Conservation (phyloP, 345 rosid species). For the Pugionium cornutum region DNA sequence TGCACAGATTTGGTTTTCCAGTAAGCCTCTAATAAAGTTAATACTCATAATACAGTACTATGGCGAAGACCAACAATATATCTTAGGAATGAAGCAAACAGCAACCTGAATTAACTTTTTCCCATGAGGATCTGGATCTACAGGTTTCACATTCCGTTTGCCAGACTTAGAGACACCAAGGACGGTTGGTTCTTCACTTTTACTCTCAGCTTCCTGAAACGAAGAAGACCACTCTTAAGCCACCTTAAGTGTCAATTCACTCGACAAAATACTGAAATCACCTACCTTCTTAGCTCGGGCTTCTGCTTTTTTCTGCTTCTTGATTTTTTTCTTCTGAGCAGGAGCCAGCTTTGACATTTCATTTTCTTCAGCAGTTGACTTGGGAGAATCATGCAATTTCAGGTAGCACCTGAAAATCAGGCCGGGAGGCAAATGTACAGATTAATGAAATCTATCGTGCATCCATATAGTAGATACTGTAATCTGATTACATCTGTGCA, state of each 20-base stretch:
- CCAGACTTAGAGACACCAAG: conserved; percentile 77
- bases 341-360: conserved; percentile 77
- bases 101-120: conserved; percentile 87
- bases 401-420: conserved; percentile 69
- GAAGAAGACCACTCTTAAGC: conserved; percentile 32
- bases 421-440: conserved; percentile 13
- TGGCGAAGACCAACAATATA: conserved; percentile 6
- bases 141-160: conserved; percentile 81
- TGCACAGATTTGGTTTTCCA: conserved; percentile 36
- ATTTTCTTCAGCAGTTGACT: conserved; percentile 72
- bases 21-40: conserved; percentile 25
- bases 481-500: conserved; percentile 13
- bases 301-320: conserved; percentile 93
- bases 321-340: conserved; percentile 89
- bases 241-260: conserved; percentile 19
- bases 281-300: conserved; percentile 93
- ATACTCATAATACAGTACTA: conserved; percentile 6
- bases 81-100: conserved; percentile 23
- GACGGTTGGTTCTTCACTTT: conserved; percentile 76
- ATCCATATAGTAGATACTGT: conserved; percentile 6
- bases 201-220: conserved; percentile 86
- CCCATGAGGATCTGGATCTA: conserved; percentile 94
- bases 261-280: conserved; percentile 17
- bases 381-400: conserved; percentile 85
- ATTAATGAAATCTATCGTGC: conserved; percentile 13